phyloP scores from a whole-genome alignment of 1,139 yeast species.

The Taiozyma sp. region DNA sequence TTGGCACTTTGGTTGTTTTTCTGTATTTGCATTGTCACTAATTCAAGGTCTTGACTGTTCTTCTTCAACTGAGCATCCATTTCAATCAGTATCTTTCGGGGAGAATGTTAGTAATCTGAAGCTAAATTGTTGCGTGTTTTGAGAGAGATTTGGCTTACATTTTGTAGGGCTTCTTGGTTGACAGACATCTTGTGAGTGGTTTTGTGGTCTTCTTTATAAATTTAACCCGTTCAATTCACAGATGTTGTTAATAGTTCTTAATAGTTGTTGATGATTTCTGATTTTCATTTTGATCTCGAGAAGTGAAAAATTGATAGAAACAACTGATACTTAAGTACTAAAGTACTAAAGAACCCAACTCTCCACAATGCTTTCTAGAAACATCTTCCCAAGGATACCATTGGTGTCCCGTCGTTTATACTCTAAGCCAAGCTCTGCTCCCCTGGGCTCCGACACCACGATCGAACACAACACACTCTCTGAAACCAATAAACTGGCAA shows the following conservation, averaged over 20 bases:
- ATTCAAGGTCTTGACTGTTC: conserved; percentile 57
- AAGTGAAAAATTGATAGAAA: neutral
- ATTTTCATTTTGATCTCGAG: neutral
- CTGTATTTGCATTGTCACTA: conserved; percentile 62
- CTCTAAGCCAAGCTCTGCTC: conserved; percentile 15
- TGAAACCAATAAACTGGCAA: conserved; percentile 67
- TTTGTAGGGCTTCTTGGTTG: conserved; percentile 47
- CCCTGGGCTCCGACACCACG: conserved; percentile 32
- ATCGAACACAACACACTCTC: conserved; percentile 48
- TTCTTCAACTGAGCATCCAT: conserved; percentile 59
- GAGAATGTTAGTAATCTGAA: neutral
- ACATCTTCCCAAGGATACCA: neutral
- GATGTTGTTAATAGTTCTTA: neutral
- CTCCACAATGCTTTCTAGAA: conserved; percentile 1
- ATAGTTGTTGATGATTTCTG: neutral
- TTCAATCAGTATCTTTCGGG: conserved; percentile 30
- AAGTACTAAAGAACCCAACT: no score
- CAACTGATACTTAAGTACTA: neutral
- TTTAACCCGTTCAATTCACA: neutral
- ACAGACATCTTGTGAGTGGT: conserved; percentile 29
- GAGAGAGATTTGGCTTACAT: neutral
- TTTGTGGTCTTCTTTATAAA: neutral
- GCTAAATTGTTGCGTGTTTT: neutral
- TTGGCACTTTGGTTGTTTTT: conserved; percentile 43
- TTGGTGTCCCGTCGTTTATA: conserved; percentile 2